phyloP scores from a whole-genome alignment of 2,329 filamentous ascomycete genomes.

The Hypoxylon sp. region DNA sequence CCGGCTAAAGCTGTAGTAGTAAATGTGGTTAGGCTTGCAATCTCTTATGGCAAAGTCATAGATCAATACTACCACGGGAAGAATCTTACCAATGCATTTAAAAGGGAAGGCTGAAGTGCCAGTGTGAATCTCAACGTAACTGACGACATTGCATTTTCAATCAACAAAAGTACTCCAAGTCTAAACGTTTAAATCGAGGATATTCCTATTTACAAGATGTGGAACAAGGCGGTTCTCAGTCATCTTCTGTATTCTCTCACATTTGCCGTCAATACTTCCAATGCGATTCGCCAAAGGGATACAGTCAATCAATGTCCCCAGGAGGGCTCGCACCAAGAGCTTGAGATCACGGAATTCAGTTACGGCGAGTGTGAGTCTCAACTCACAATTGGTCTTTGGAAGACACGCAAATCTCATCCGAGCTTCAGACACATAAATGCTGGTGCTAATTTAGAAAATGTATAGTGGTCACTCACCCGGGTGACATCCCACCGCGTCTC shows the following conservation, averaged over 20 bases:
- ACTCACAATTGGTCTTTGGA: too few species aligned
- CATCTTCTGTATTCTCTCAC: background rate
- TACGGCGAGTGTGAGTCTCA: slow-evolving; percentile 9
- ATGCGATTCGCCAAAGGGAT: background rate
- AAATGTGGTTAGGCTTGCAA: too few species aligned
- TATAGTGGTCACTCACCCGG: slow-evolving; percentile 8
- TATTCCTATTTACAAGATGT: too few species aligned
- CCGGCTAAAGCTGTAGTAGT: too few species aligned
- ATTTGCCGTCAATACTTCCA: background rate
- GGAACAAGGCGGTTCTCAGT: background rate
- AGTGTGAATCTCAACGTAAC: background rate
- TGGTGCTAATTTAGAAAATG: too few species aligned
- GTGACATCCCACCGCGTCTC: slow-evolving; percentile 19
- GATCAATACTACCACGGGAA: too few species aligned
- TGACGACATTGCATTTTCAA: background rate
- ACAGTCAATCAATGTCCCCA: background rate
- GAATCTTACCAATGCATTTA: too few species aligned
- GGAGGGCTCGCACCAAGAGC: background rate
- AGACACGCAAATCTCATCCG: too few species aligned
- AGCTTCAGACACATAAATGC: too few species aligned
- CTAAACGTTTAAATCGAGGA: too few species aligned
- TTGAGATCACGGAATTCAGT: slow-evolving; percentile 3
- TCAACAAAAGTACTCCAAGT: background rate
- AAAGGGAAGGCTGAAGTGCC: too few species aligned
- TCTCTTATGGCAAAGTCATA: too few species aligned